Evolutionary conservation across 345 rosid genomes (phyloP), one percentile per base, ranked within the genome.

Genomic region (Iberis pinnata): DNA sequence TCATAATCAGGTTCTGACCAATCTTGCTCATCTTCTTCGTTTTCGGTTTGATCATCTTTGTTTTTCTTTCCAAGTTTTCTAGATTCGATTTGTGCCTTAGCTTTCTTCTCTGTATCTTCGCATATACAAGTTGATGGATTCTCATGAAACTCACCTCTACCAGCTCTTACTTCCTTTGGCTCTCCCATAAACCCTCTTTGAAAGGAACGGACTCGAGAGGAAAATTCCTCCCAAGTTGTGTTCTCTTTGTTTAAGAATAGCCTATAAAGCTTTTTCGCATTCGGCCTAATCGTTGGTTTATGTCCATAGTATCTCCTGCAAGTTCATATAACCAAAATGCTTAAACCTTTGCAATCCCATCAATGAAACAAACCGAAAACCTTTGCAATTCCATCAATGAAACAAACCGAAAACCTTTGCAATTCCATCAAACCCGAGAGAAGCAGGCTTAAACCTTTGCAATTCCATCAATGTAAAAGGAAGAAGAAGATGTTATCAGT

Each of bases 141-240:
- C 83, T 90, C 98, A 37, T 88, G 96, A 72, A 90, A 90, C 60
- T 84, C 96, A 33, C 98, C 98, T 72, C 96, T 82, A 47, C 98
- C 96, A 0, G 95, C 77, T 76, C 95, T 81, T 35, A 78, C 86
- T 65, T 90, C 96, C 53, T 81, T 90, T 41, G 98, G 98, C 69
- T 77, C 90, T 56, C 99, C 97, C 94, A 93, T 86, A 69, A 93
- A 93, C 49, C 95, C 97, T 75, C 84, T 74, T 65, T 93, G 99
- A 12, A 69, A 78, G 35, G 75, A 70, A 43, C 79, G 89, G 50
- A 80, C 81, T 66, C 63, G 77, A 7, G 84, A 75, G n/a, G 95
- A 69, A 61, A 88, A 93, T 47, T 64, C 82, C 67, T 86, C 94
- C 99, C 99, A 93, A 0, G 95, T 77, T 63, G 69, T 67, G 81